Percentiles rank a stretch among this genome's conserved stretches.
Evolutionary conservation across 2,329 filamentous ascomycete species (phyloP).

Genomic region (Ambrosiella cleistominuta): DNA sequence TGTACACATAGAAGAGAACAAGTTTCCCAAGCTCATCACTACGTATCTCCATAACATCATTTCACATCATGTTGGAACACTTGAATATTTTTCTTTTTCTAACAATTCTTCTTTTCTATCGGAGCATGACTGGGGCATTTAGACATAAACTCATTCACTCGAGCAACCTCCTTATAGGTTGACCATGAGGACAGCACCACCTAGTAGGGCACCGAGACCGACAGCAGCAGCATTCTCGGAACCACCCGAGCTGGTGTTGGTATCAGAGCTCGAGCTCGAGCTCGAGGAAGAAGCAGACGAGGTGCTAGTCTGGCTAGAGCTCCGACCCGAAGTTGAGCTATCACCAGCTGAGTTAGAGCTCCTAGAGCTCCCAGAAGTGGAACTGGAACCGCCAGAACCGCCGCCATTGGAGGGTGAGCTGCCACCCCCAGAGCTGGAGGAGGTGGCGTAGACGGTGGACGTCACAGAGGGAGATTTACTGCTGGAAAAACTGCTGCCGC

Average conservation of each 20-base stretch:
- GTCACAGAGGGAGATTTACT: background rate
- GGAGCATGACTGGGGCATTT: background rate
- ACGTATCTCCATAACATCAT: too few relatives aligned
- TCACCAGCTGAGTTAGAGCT: background rate
- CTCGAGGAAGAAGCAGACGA: conserved; percentile 11
- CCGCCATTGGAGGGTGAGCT: background rate
- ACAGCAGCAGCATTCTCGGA: conserved; percentile 17
- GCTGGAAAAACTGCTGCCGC: background rate
- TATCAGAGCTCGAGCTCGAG: conserved; percentile 18
- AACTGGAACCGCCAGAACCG: conserved; percentile 2
- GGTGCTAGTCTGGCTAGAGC: conserved; percentile 11
- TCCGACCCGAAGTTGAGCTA: too few relatives aligned
- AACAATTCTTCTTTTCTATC: background rate
- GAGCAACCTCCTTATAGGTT: conserved; percentile 23
- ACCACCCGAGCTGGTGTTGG: conserved; percentile 21
- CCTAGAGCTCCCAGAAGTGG: conserved; percentile 12
- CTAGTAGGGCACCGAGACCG: conserved; percentile 29
- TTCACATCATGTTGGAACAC: too few relatives aligned
- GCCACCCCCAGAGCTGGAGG: background rate
- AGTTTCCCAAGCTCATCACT: too few relatives aligned
- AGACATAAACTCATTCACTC: background rate
- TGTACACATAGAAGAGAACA: background rate
- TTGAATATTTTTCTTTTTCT: background rate
- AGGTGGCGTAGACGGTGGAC: background rate
- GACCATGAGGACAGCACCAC: conserved; percentile 27